Evolutionary conservation across 1,284 basidiomycete genomes (phyloP).

Genomic region (Trichosporon coremiiforme): DNA sequence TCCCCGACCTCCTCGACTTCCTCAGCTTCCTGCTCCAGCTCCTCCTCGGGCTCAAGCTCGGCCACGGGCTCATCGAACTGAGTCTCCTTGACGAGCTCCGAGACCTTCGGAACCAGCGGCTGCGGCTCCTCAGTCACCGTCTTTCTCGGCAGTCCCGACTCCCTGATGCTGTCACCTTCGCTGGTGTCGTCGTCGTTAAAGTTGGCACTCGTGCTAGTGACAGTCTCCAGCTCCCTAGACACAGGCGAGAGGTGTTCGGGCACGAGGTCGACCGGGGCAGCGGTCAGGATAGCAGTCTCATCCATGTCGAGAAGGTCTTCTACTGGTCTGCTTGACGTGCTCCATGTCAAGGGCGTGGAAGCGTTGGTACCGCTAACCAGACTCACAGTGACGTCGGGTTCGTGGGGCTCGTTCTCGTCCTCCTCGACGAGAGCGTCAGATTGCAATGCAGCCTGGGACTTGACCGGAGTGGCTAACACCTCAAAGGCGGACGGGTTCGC

Average conservation of each 20-base stretch:
- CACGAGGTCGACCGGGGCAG: not conserved
- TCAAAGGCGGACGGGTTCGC: conserved; percentile 7
- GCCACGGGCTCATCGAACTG: not conserved
- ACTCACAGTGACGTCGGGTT: conserved; percentile 9
- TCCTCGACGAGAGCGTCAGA: not conserved
- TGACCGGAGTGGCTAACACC: not conserved
- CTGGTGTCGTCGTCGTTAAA: not conserved
- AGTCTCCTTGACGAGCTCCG: not conserved
- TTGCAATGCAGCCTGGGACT: not conserved
- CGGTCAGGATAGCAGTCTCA: conserved; percentile 2
- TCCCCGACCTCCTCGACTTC: too few relatives aligned
- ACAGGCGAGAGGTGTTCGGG: not conserved
- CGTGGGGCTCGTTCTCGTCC: conserved; percentile 19
- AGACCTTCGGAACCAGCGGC: not conserved
- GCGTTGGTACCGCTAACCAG: not conserved
- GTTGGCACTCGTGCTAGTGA: too few relatives aligned
- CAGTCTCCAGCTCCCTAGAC: not conserved
- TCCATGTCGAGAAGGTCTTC: conserved; percentile 11
- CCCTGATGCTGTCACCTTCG: not conserved
- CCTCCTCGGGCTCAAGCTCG: too few relatives aligned
- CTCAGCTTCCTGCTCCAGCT: conserved; percentile 1
- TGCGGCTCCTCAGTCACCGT: not conserved
- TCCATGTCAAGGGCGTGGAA: not conserved
- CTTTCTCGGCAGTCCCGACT: not conserved
- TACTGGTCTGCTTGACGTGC: not conserved